A percentile compares a stretch with the other conserved stretches of the same genome.
phyloP scores from a whole-genome alignment of 2,329 filamentous ascomycete species.

The Neofusicoccum umdonicola region DNA sequence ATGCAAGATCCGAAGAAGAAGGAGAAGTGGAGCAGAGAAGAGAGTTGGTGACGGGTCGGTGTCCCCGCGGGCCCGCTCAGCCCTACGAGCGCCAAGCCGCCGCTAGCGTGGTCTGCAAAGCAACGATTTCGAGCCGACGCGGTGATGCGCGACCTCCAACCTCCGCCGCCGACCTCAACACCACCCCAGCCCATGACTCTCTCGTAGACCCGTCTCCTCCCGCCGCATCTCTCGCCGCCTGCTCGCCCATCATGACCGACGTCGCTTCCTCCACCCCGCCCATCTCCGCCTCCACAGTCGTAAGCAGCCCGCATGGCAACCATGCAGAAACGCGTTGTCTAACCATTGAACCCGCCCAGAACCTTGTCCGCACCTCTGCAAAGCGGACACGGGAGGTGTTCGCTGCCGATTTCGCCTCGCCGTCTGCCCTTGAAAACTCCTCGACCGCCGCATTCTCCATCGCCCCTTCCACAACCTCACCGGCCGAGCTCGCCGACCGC shows the following conservation, averaged over 20 bases:
- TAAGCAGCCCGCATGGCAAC: not conserved
- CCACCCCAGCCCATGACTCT: slow-evolving; percentile 1
- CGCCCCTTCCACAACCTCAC: slow-evolving; percentile 45
- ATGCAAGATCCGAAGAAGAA: no score
- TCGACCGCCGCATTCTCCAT: slow-evolving; percentile 39
- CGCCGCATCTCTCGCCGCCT: not conserved
- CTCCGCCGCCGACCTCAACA: not conserved
- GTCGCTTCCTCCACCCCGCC: slow-evolving; percentile 7
- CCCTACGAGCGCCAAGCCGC: slow-evolving; percentile 2
- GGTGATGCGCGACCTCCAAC: slow-evolving; percentile 1
- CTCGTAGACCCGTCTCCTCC: not conserved
- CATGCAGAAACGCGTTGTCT: not conserved
- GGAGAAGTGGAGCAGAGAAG: not conserved
- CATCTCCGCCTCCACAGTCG: slow-evolving; percentile 5
- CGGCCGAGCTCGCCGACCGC: slow-evolving; percentile 44
- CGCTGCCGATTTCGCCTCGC: slow-evolving; percentile 50
- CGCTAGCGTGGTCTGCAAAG: slow-evolving; percentile 3
- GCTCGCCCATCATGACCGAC: slow-evolving; percentile 15
- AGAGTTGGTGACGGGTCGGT: not conserved
- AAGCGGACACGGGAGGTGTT: slow-evolving; percentile 57
- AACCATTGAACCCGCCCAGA: not conserved
- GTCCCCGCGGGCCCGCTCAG: not conserved
- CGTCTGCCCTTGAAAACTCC: slow-evolving; percentile 41
- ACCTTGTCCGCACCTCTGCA: slow-evolving; percentile 42
- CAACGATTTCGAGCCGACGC: slow-evolving; percentile 5